Conservation (phyloP, 2,329 filamentous ascomycete species). For the Aureobasidium sp. region DNA sequence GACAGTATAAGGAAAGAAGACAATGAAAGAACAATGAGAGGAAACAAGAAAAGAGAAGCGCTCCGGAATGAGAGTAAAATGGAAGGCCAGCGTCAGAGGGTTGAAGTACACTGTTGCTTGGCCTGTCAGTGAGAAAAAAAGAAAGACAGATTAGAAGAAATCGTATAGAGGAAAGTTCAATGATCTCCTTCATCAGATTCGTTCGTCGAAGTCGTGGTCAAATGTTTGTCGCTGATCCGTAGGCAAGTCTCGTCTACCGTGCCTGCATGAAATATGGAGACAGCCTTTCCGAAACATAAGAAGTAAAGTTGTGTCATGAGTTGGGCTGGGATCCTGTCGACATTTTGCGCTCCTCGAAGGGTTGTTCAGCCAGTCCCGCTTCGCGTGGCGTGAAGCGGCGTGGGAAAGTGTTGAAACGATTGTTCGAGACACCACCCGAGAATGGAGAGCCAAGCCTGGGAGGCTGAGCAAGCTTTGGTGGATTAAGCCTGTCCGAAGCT, state of each 20-base stretch:
- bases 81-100: neutral
- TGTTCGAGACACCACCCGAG: constrained; percentile 28
- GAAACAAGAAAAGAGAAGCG: neutral
- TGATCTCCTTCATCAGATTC: constrained; percentile 1
- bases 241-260: neutral
- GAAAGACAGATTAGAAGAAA: constrained; percentile 6
- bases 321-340: neutral
- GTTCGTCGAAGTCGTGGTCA: constrained; percentile 4
- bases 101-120: neutral
- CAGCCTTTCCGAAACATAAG: neutral
- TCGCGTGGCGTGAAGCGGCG: constrained; percentile 32
- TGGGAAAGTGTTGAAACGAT: constrained; percentile 40
- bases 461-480: constrained; percentile 21
- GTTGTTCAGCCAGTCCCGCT: constrained; percentile 15
- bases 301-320: neutral
- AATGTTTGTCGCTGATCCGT: neutral
- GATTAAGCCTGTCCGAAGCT: constrained; percentile 7
- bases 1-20: neutral
- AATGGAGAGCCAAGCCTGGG: constrained; percentile 43
- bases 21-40: neutral
- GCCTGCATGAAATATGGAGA: constrained; percentile 1
- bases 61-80: neutral
- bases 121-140: neutral
- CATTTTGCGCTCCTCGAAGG: constrained; percentile 10
- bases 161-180: neutral